Base-by-base conservation (phyloP, 345 rosid species). In the Melaleuca alternifolia region DNA sequence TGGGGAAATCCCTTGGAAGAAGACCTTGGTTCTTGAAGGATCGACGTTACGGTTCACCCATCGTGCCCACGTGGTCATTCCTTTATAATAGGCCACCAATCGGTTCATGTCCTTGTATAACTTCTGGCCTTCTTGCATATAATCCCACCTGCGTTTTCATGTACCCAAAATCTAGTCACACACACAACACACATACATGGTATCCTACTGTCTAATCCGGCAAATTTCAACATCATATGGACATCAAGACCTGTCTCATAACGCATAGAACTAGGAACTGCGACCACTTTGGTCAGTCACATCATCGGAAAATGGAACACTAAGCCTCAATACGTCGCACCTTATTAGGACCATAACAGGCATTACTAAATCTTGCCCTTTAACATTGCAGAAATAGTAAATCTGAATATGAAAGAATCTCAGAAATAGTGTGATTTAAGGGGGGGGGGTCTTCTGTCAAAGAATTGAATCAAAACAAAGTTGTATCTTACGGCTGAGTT, bases 1-100 rank as follows among this genome's bases (percentile, higher is more conserved):
- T 6, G 99, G 99, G 85, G 99, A 97, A 46, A 95, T 89, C 51
- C 94, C 98, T 54, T 93, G 96, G 91, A 94, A 95, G 91, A 96
- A 95, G 88, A 97, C 98, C 86, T 89, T 96, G 84, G 99, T 97
- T 88, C 91, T 92, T 46, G 87, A 62, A 77, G 99, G 94, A 88
- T 96, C 89, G 12, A 97, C 92, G 1, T 92, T 50, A 21, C 83
- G 90, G 88, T 96, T 91, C 51, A 97, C 94, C 99, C 99, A 97
- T 88, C 99, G 92, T 50, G 95, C 97, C 99, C 99, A 97, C 2
- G 99, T 97, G 52, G 97, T 94, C 75, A 97, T 77, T 6, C 97
- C 99, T 91, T 93, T 96, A 87, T 96, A 95, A 84, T 30, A 96
- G 51, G 99, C 99, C 46, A 96, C 53, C 51, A 93, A 85, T 84